Percentiles rank a stretch among this genome's conserved stretches.
These are phyloP conservation scores for Nicotiana paniculata DNA, from an alignment of 257 asterid species.

Conservation along the genomic window DNA sequence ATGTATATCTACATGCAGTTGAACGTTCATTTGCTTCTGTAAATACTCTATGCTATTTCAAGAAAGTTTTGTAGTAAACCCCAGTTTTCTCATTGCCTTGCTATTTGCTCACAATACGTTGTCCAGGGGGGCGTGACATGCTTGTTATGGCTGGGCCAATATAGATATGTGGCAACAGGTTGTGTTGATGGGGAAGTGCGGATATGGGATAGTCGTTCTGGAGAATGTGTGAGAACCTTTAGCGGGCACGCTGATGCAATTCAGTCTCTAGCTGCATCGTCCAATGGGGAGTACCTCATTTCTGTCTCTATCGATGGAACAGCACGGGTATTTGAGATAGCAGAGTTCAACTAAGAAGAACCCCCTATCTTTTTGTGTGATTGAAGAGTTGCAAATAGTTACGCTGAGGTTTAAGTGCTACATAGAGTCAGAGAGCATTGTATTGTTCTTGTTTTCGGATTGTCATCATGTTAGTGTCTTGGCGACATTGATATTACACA, in stretches of 20 bases:
- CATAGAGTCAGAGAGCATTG: too few relatives aligned
- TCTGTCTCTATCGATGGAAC: slow-evolving; percentile 71
- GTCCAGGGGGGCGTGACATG: slow-evolving; percentile 63
- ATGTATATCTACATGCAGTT: background rate
- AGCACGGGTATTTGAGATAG: slow-evolving; percentile 75
- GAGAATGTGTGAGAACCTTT: slow-evolving; percentile 50
- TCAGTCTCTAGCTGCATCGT: slow-evolving; percentile 55
- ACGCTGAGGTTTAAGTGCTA: background rate
- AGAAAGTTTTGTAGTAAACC: background rate
- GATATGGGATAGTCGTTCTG: slow-evolving; percentile 82
- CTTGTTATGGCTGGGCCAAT: slow-evolving; percentile 60
- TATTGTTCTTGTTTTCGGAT: too few relatives aligned
- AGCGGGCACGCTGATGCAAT: slow-evolving; percentile 61
- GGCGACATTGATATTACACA: too few relatives aligned
- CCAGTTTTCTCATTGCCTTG: background rate
- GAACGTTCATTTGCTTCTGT: background rate
- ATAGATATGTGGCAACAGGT: slow-evolving; percentile 63
- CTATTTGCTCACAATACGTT: background rate
- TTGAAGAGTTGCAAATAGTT: background rate
- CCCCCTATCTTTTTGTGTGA: background rate
- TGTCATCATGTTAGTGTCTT: too few relatives aligned
- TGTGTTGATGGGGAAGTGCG: slow-evolving; percentile 67
- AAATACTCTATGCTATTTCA: background rate
- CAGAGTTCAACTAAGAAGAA: slow-evolving; percentile 40
- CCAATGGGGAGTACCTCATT: slow-evolving; percentile 51